A percentile compares a stretch with the other conserved stretches of the same genome.
These are phyloP conservation scores for Chalaropsis thielavioides DNA, from an alignment of 2,329 filamentous ascomycete genomes.

Conservation along the genomic window DNA sequence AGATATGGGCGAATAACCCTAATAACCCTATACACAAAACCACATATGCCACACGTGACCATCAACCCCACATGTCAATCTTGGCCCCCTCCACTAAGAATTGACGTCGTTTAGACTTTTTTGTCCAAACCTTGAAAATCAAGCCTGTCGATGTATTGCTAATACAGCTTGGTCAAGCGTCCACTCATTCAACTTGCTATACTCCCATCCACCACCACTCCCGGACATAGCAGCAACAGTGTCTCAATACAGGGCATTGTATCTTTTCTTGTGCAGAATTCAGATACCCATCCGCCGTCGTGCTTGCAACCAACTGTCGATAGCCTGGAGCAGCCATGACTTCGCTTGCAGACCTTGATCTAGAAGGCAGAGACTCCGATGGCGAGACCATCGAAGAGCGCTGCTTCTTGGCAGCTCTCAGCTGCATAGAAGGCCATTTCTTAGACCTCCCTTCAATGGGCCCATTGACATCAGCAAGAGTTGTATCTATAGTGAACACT, in stretches of 20 bases:
- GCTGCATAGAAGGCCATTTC: constrained; percentile 48
- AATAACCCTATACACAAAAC: background rate
- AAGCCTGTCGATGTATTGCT: background rate
- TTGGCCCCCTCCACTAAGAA: background rate
- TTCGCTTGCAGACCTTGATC: background rate
- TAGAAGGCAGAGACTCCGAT: constrained; percentile 5
- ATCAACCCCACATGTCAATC: background rate
- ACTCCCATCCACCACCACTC: too few species aligned
- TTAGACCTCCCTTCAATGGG: constrained; percentile 43
- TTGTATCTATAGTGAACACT: constrained; percentile 43
- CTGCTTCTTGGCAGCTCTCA: constrained; percentile 44
- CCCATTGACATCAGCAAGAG: constrained; percentile 38
- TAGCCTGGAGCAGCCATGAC: background rate
- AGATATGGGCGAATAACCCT: background rate
- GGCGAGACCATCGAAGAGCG: constrained; percentile 47
- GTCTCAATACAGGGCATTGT: background rate
- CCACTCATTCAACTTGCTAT: background rate
- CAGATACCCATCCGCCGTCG: too few species aligned
- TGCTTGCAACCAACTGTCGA: too few species aligned
- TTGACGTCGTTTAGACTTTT: background rate
- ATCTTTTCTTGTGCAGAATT: background rate
- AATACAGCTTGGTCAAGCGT: background rate
- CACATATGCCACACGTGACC: background rate
- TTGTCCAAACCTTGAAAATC: background rate
- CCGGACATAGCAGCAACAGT: background rate